Conservation (phyloP, 139 green algal species). For the Marvania coccoides region DNA sequence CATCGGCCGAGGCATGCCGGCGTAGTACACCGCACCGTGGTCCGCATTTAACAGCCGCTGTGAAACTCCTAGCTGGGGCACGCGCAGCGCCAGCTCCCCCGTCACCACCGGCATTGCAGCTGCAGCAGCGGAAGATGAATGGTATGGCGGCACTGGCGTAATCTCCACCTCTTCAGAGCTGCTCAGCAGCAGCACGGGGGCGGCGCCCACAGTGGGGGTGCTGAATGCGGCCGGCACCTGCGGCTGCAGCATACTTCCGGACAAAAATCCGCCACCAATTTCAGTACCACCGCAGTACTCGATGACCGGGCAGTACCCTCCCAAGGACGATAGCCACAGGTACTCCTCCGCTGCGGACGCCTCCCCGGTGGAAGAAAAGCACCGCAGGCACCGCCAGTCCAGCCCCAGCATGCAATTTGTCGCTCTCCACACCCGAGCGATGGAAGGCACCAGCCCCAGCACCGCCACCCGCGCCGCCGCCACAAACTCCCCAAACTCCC, state of each 20-base stretch:
- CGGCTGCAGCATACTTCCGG: slow-evolving; percentile 64
- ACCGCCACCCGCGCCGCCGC: slow-evolving; percentile 56
- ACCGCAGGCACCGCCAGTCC: slow-evolving; percentile 40
- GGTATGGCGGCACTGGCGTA: background rate
- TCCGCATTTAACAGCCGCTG: slow-evolving; percentile 81
- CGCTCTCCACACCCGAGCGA: slow-evolving; percentile 63
- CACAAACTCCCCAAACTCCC: slow-evolving; percentile 73
- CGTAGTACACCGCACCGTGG: slow-evolving; percentile 77
- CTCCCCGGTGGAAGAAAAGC: slow-evolving; percentile 65
- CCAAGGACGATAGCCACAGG: slow-evolving; percentile 52
- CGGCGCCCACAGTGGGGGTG: slow-evolving; percentile 39
- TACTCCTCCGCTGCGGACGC: slow-evolving; percentile 56
- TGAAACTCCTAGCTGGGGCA: slow-evolving; percentile 66
- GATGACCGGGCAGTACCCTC: slow-evolving; percentile 72
- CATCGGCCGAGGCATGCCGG: slow-evolving; percentile 66
- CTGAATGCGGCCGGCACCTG: slow-evolving; percentile 66
- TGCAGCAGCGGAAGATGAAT: background rate
- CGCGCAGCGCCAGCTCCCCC: slow-evolving; percentile 64
- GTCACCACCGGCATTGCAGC: background rate
- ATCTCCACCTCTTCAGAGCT: background rate
- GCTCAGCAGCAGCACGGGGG: slow-evolving; percentile 34
- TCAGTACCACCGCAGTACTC: slow-evolving; percentile 94
- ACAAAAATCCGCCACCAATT: slow-evolving; percentile 78
- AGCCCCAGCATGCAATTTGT: slow-evolving; percentile 44
- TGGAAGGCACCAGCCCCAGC: slow-evolving; percentile 82